phyloP scores from a whole-genome alignment of 768 basidiomycete genomes.

The Austroboletus festivus region DNA sequence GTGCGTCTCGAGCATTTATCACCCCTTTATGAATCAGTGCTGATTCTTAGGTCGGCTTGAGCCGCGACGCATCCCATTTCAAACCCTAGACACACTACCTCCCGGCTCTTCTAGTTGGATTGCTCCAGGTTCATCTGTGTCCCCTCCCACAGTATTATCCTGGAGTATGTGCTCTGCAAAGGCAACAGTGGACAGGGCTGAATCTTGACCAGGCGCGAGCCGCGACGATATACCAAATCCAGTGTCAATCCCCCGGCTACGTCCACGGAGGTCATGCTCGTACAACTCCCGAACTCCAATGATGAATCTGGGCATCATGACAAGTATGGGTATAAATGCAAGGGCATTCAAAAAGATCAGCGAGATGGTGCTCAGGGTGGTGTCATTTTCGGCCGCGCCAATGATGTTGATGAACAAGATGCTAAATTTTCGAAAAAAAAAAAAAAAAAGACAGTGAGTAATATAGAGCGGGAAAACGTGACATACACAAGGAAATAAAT shows the following conservation, averaged over 20 bases:
- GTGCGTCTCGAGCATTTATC: too few species aligned
- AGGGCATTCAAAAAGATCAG: neutral
- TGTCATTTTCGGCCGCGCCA: too few species aligned
- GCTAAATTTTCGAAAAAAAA: neutral
- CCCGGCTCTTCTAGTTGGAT: too few species aligned
- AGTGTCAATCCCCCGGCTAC: neutral
- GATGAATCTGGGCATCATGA: neutral
- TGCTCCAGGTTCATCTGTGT: too few species aligned
- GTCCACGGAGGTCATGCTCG: neutral
- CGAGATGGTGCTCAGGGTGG: too few species aligned
- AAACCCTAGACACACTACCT: too few species aligned
- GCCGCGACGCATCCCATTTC: too few species aligned
- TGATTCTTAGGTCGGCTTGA: too few species aligned
- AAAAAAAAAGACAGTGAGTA: neutral
- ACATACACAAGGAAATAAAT: neutral
- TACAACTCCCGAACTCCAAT: neutral
- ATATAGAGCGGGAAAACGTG: neutral
- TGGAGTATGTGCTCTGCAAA: slow-evolving; percentile 7
- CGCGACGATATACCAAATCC: neutral
- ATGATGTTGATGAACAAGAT: neutral
- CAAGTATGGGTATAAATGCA: neutral
- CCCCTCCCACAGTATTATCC: slow-evolving; percentile 26
- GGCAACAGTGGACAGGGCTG: neutral
- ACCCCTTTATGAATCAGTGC: too few species aligned
- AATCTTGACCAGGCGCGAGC: neutral